A percentile compares a stretch with the other conserved stretches of the same genome.
Evolutionary conservation across 2,329 filamentous ascomycete species (phyloP).

Genomic region (Trichoderma pleuroti): DNA sequence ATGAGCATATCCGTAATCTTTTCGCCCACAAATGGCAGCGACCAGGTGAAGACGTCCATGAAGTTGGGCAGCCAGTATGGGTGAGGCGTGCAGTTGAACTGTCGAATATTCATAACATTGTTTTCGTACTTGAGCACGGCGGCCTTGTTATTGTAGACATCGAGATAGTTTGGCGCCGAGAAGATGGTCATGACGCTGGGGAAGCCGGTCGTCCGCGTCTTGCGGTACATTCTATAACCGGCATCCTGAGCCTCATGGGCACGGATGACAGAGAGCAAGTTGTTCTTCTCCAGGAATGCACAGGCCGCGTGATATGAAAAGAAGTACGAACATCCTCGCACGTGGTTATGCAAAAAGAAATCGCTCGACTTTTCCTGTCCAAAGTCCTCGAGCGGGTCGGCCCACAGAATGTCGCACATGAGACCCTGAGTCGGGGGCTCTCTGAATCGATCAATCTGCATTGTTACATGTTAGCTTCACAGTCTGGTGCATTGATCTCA

Average conservation of each 20-base stretch:
- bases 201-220: conserved; percentile 96
- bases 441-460: conserved; percentile 90
- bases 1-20: conserved; percentile 99
- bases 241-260: conserved; percentile 98
- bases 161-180: conserved; percentile 96
- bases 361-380: conserved; percentile 98
- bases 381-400: conserved; percentile 95
- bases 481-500: neutral
- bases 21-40: conserved; percentile 94
- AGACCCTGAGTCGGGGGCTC: conserved; percentile 95
- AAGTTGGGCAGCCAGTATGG: conserved; percentile 99
- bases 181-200: conserved; percentile 99
- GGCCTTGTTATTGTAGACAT: conserved; percentile 99
- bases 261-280: conserved; percentile 91
- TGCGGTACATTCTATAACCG: conserved; percentile 98
- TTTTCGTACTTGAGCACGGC: conserved; percentile 99
- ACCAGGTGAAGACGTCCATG: conserved; percentile 99
- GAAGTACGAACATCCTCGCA: conserved; percentile 98
- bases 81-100: conserved; percentile 99
- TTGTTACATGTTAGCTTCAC: conserved; percentile 19
- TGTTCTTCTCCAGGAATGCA: conserved; percentile 98
- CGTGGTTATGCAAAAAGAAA: conserved; percentile 97
- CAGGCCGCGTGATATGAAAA: conserved; percentile 98
- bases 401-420: conserved; percentile 99
- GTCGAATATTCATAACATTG: conserved; percentile 99